These are phyloP conservation scores for Tetracladium setigerum DNA, from an alignment of 495 filamentous ascomycete species.

Conservation along the genomic window DNA sequence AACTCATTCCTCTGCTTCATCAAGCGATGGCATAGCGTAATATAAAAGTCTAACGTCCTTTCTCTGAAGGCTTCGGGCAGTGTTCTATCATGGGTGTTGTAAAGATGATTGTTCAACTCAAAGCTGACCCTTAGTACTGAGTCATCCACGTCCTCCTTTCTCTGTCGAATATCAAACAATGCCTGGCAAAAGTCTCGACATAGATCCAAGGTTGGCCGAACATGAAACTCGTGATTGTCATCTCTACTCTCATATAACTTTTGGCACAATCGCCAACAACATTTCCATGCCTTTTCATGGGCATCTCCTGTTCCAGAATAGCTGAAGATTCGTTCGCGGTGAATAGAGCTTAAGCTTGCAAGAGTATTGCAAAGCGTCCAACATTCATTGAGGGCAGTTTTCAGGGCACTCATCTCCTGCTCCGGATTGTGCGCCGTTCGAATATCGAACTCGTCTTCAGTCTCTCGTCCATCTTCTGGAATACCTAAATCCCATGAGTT, in stretches of 20 bases:
- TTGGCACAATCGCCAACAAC: conserved; percentile 86
- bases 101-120: conserved; percentile 90
- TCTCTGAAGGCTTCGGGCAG: conserved; percentile 85
- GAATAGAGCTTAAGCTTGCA: conserved; percentile 74
- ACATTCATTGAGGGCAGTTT: conserved; percentile 74
- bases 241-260: conserved; percentile 75
- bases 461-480: conserved; percentile 31
- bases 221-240: conserved; percentile 62
- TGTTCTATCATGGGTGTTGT: conserved; percentile 79
- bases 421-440: conserved; percentile 37
- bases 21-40: conserved; percentile 82
- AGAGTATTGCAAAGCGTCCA: conserved; percentile 93
- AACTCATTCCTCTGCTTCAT: conserved; percentile 84
- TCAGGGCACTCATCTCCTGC: conserved; percentile 65
- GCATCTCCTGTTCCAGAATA: conserved; percentile 59
- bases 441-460: conserved; percentile 30
- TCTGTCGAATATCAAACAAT: conserved; percentile 73
- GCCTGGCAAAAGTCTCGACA: conserved; percentile 89
- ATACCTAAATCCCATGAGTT: conserved; percentile 34
- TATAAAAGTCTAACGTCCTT: conserved; percentile 86
- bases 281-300: conserved; percentile 82
- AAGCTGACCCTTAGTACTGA: conserved; percentile 87
- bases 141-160: conserved; percentile 68
- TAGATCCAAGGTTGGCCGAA: conserved; percentile 71
- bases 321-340: conserved; percentile 71